phyloP scores from a whole-genome alignment of 1,139 yeast species.

The Sugiyamaella novakii region DNA sequence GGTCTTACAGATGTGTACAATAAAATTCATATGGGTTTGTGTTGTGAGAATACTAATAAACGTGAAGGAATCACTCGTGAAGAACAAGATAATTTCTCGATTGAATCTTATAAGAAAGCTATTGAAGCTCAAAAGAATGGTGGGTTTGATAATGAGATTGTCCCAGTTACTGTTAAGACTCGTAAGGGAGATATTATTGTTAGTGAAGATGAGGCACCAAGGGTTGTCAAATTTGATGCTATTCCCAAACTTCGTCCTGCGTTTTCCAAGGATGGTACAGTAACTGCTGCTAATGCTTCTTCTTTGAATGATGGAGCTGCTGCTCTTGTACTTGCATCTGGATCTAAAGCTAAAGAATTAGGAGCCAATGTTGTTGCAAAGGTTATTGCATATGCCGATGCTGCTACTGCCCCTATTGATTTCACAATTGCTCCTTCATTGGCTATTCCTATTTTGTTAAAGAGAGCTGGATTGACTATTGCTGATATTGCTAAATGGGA shows the following conservation, averaged over 20 bases:
- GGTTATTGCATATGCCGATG: constrained; percentile 90
- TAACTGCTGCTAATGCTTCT: constrained; percentile 93
- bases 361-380: constrained; percentile 68
- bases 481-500: constrained; percentile 66
- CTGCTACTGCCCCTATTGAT: constrained; percentile 87
- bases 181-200: constrained; percentile 54
- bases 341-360: constrained; percentile 65
- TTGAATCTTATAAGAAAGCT: constrained; percentile 56
- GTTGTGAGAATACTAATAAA: constrained; percentile 63
- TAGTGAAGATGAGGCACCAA: constrained; percentile 66
- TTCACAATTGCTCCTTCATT: constrained; percentile 92
- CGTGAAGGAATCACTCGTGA: constrained; percentile 56
- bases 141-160: constrained; percentile 53
- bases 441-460: constrained; percentile 84
- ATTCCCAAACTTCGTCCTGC: constrained; percentile 79
- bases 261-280: constrained; percentile 88
- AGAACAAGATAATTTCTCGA: constrained; percentile 58
- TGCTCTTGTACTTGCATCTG: constrained; percentile 81
- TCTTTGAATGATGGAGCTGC: constrained; percentile 95
- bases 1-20: constrained; percentile 61
- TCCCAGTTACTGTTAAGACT: constrained; percentile 58
- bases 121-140: constrained; percentile 51
- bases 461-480: constrained; percentile 54
- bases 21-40: constrained; percentile 60
- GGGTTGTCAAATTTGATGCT: constrained; percentile 67